Base-by-base conservation (phyloP, 2,329 filamentous ascomycete genomes). In the Eutypella sp. region DNA sequence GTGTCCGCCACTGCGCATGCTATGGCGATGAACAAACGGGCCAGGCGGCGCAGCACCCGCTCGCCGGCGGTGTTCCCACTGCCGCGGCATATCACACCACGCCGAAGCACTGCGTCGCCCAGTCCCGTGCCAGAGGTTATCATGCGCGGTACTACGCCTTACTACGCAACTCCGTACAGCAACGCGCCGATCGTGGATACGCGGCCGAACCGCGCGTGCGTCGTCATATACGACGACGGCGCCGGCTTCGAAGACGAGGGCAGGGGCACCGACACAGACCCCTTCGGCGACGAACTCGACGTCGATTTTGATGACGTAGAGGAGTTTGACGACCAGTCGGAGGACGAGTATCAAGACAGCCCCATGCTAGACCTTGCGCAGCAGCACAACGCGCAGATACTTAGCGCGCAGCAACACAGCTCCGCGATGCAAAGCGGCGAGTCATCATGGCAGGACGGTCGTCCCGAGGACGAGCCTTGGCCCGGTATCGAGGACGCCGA, bases 111-210 rank as follows among this genome's bases (percentile, higher is more conserved):
- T 20, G 67, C 66, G 24, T 78, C 66, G 45, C 73, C 66, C 40
- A 78, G 66, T 56, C 68, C 71, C 4, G 61, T 67, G 49, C 67
- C 66, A 4, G 57, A 66, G 25, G 59, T 58, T 4, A 46, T 64
- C 13, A 37, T 37, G 34, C 64, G 73, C 25, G 64, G 63, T 13
- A 71, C 70, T 11, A 81, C 76, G 0, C 85, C 84, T 0, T 82
- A 82, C 52, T 90, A 90, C 57, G 84, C 85, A 3, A 91, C 87
- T 1, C 87, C 87, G 0, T 75, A 84, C 59, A 89, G 85, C 57
- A 84, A 82, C 49, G 78, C 72, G 3, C 73, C 79, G 1, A 62
- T 67, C 8, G 62, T 70, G 11, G 73, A 76, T 44, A 51, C 66
- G 16, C 66, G 68, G 7, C 55, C 56, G 3, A 51, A 51, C 18